Evolutionary conservation across 495 filamentous ascomycete genomes (phyloP), one percentile per base, ranked within the genome.

Genomic region (Geoglossum glabrum): DNA sequence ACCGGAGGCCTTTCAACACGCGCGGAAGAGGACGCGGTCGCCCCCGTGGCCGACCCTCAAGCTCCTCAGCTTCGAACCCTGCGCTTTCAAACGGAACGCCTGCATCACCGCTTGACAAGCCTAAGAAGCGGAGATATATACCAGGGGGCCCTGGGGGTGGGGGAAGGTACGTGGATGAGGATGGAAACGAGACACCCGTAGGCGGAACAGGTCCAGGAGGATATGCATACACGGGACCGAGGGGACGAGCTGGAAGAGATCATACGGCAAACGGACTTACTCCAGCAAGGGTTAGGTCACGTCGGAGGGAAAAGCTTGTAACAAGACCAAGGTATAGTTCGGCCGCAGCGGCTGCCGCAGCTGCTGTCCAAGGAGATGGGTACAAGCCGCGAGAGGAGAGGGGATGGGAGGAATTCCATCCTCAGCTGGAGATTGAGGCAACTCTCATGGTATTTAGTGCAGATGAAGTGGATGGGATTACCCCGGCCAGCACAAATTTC

Each of bases 331-430:
- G 78, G 30, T 88, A 83, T 59, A 85, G 80, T 62, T 90, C 86
- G 19, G 87, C 88, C 23, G 87, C 89, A 26, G 86, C 87, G 9
- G 86, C 86, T 21, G 84, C 85, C 4, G 84, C 86, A 38, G 87
- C 87, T 26, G 78, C 87, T 26, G 87, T 87, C 52, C 85, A 90
- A 61, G 88, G 83, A 60, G 90, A 96, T 71, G 88, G 88, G 17
- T 96, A 95, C 70, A 97, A 99, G 66, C 92, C 92, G 2, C 76
- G 92, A 58, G 92, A 99, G 68, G 92, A 99, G 69, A 82, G 90
- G 57, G 85, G 86, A 15, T 99, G 90, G 85, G 87, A 93, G 64
- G 93, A 97, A 69, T 97, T 95, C 57, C 92, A 99, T 68, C 89
- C 85, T 13, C 84, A 95, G 63, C 76, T 99, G 34, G 90, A 97